Base-by-base conservation (phyloP, 768 basidiomycete genomes). In the Termitomyces sp. region DNA sequence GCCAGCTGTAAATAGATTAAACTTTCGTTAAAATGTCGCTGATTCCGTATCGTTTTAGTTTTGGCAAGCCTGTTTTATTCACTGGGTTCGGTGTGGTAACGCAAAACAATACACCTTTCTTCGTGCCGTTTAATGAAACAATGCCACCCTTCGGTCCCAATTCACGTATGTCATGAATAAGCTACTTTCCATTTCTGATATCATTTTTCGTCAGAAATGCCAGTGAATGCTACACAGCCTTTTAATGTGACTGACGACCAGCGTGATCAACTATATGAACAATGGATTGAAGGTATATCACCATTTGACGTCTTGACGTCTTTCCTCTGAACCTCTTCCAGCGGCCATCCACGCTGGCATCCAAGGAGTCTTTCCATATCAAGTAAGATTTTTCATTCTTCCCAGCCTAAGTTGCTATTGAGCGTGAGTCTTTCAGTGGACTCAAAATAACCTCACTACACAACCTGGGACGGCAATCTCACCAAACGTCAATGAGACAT, bases 11-110 rank as follows among this genome's bases (percentile, higher is more conserved):
- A 76, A 18, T 10, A 54, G 47, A 8, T 50, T 3, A 30, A 50
- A 5, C 16, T 32, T 23, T 16, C 61, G 46, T 4, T 36, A 48
- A 16, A 35, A 33, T n/a, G 8, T 47, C n/a, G 32, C 36, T 57
- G 16, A 58, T 46, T 35, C n/a, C 44, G 23, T 46, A 44, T 60
- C n/a, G 32, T 49, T 38, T 40, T 56, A 87, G 86, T 33, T 76
- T 79, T 33, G 74, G 77, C 28, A 88, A 88, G 64, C 87, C 87
- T 4, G 67, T 79, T 10, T 63, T 75, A 4, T 67, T 87, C 36
- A 80, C 77, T 36, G 81, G 74, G 1, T 85, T 88, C 54, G 87
- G 88, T 74, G 72, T 89, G 49, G 84, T 89, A 23, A 84, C 86
- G 0, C 78, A 82, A 61, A 56, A 67, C 40, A 86, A 83, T 69